Evolutionary conservation across 139 green algal genomes (phyloP).

Genomic region (Marvania coccoides): DNA sequence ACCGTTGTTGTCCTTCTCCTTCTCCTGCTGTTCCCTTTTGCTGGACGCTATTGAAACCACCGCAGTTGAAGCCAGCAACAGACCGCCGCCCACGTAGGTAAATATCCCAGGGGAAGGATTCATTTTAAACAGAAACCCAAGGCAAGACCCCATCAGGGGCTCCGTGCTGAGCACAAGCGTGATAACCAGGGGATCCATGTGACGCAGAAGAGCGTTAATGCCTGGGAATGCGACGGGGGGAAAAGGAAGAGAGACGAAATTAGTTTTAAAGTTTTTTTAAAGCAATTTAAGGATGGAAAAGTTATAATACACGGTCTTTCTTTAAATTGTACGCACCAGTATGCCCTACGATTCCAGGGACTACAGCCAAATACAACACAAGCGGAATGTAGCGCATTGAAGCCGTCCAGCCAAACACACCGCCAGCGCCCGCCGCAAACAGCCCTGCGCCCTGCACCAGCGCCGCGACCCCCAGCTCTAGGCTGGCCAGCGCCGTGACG

Average conservation of each 20-base stretch:
- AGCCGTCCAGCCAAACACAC: slow-evolving; percentile 50
- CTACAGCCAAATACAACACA: slow-evolving; percentile 59
- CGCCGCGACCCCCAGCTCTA: slow-evolving; percentile 15
- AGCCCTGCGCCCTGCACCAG: slow-evolving; percentile 25
- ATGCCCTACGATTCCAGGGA: slow-evolving; percentile 67
- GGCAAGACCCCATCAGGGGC: slow-evolving; percentile 58
- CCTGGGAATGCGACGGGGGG: neutral
- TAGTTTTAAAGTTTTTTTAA: neutral
- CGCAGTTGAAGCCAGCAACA: too few relatives aligned
- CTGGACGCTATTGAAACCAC: too few relatives aligned
- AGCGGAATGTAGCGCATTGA: slow-evolving; percentile 22
- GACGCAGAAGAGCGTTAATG: slow-evolving; percentile 35
- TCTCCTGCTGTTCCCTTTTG: too few relatives aligned
- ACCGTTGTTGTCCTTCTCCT: too few relatives aligned
- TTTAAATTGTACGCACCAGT: slow-evolving; percentile 17
- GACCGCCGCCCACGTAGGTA: too few relatives aligned
- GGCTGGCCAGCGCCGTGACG: slow-evolving; percentile 39
- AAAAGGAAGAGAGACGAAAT: neutral
- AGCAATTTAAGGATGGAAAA: neutral
- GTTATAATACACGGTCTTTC: too few relatives aligned
- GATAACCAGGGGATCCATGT: slow-evolving; percentile 53
- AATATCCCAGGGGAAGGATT: too few relatives aligned
- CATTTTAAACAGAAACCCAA: slow-evolving; percentile 65
- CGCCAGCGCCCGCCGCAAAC: slow-evolving; percentile 9
- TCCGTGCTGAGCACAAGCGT: slow-evolving; percentile 69